These are phyloP conservation scores for Termitomyces sp. DNA, from an alignment of 768 basidiomycete genomes.

Conservation along the genomic window DNA sequence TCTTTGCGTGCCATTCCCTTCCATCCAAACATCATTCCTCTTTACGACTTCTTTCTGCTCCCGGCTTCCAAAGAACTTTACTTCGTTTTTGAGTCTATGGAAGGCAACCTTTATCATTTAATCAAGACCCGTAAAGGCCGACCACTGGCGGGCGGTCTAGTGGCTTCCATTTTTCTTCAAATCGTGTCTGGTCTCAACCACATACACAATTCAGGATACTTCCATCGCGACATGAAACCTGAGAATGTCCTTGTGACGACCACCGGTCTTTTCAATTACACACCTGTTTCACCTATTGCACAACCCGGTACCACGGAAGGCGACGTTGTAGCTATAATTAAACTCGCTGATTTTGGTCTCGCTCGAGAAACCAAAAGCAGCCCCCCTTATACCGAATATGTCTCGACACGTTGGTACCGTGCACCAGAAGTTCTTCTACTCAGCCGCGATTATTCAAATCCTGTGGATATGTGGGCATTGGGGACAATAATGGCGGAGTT, in stretches of 20 bases:
- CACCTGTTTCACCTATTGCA: constrained; percentile 67
- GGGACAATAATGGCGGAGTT: constrained; percentile 98
- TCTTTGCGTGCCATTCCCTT: constrained; percentile 92
- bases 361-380: constrained; percentile 83
- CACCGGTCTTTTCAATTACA: constrained; percentile 91
- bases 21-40: constrained; percentile 96
- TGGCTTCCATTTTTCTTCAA: constrained; percentile 92
- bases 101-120: constrained; percentile 98
- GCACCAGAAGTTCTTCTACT: constrained; percentile 94
- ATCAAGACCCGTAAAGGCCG: constrained; percentile 96
- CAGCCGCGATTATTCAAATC: constrained; percentile 90
- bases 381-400: constrained; percentile 98
- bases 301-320: constrained; percentile 63
- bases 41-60: constrained; percentile 99
- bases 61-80: constrained; percentile 95
- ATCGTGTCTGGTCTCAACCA: constrained; percentile 88
- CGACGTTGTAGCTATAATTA: constrained; percentile 96
- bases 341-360: constrained; percentile 97
- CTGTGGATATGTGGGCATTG: constrained; percentile 99
- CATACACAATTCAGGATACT: constrained; percentile 90
- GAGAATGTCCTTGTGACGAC: constrained; percentile 99
- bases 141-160: constrained; percentile 93
- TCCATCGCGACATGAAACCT: constrained; percentile 99
- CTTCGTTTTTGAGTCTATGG: constrained; percentile 99
- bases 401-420: constrained; percentile 99